Base-by-base conservation (phyloP, 345 rosid genomes). In the Syzygium grande region DNA sequence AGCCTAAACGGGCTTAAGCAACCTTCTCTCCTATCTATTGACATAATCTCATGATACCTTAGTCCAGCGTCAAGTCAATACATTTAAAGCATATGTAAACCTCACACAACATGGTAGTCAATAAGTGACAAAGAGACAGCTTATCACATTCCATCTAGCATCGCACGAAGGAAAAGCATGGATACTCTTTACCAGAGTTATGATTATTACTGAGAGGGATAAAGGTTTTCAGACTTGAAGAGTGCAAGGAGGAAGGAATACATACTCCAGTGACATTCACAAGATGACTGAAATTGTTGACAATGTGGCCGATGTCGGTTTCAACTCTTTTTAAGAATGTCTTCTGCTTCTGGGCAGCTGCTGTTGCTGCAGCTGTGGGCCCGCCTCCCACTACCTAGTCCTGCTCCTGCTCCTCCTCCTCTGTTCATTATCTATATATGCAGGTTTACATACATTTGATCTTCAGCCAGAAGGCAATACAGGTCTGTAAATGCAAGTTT, bases 261-360 rank as follows among this genome's bases (percentile, higher is more conserved):
- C 43, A 68, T 90, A 95, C 98, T 94, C 95, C 90, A 5, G 98
- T 92, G 30, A 94, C 98, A 90, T 92, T 95, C 90, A 98, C 97
- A 86, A 98, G 95, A 58, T 96, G 98, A 80, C 93, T 92, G 91
- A 98, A 98, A 91, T 95, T 96, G 88, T 98, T 96, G 7, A 98
- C 97, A 30, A 96, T 92, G 88, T 92, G 92, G 88, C 92, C 96
- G 21, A 95, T 97, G 90, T 98, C 99, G 1, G 92, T 91, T 73
- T 98, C 99, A 84, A 96, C 96, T 87, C 98, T 92, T 93, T 95
- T 96, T 94, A 97, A 90, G 90, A 97, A 89, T 10, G 93, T 30
- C 87, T 97, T 97, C 91, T 97, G 99, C 92, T 96, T 97, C 91
- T 97, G 98, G 15, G 94, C 93, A 13, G 98, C 98, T 2, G 96